Conservation (phyloP, 768 basidiomycete genomes). For the Podaxis rugospora region DNA sequence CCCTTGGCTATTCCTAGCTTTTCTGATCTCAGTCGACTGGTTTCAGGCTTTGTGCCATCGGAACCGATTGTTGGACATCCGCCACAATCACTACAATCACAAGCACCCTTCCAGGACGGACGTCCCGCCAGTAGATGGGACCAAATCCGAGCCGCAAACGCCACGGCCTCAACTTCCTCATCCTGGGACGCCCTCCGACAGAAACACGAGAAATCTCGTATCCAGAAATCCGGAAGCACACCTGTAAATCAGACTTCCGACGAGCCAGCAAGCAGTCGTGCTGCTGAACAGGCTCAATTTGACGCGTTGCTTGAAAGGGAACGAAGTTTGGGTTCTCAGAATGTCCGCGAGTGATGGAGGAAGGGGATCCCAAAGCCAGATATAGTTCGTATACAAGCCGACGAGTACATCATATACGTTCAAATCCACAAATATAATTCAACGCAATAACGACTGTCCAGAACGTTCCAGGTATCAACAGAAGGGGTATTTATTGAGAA, state of each 20-base stretch:
- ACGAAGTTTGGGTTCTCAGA: conserved; percentile 31
- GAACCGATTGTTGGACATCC: neutral
- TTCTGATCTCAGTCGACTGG: neutral
- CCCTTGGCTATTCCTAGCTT: neutral
- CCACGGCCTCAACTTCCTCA: conserved; percentile 37
- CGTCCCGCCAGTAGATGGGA: conserved; percentile 51
- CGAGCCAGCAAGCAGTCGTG: conserved; percentile 26
- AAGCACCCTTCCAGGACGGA: neutral
- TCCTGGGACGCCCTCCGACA: conserved; percentile 67
- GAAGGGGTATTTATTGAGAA: conserved; percentile 1
- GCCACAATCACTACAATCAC: neutral
- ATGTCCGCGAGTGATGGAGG: neutral
- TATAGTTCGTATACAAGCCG: conserved; percentile 6
- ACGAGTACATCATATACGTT: neutral
- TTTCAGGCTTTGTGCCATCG: neutral
- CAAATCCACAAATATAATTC: neutral
- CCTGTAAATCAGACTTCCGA: conserved; percentile 11
- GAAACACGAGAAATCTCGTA: conserved; percentile 9
- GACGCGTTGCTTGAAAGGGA: conserved; percentile 58
- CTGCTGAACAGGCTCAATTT: conserved; percentile 49
- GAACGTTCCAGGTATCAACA: neutral
- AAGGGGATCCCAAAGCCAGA: conserved; percentile 7
- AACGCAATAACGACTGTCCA: neutral
- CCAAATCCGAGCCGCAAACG: conserved; percentile 55
- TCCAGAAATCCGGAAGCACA: neutral